Base-by-base conservation (phyloP, 768 basidiomycete species). In the Amanita rimosa region DNA sequence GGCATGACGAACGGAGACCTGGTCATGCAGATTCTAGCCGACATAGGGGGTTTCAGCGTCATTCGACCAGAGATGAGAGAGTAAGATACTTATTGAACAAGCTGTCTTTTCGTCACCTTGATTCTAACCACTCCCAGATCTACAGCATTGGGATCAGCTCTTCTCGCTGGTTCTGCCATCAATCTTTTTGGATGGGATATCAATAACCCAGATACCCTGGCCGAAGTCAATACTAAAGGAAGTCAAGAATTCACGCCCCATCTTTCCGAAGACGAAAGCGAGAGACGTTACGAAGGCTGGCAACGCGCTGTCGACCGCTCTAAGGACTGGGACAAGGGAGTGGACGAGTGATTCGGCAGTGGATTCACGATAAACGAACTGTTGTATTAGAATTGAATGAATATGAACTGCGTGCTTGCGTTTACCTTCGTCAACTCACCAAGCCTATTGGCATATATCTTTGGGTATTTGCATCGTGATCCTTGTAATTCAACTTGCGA, bases 41-140 rank as follows among this genome's bases (percentile, higher is more conserved):
- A 96, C 62, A 70, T 95, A 37, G 91, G 93, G 26, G 95, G 94
- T 11, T 94, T 96, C 66, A 81, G 79, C 24, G 89, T 99, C 53
- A 70, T 94, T 51, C 74, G 96, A 48, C 96, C 95, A 9, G 83
- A 90, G 60, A 99, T 99, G 96, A 72, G 95, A 62, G 96, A 99
- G 90, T 89, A 60, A 53, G 86, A 31, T 31, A 11, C 4, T 31
- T 76, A 17, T 43, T 31, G 35, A 14, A 19, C 9, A 0, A 27
- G n/a, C 10, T 22, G 17, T 21, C 24, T 4, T 34, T 19, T 17
- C n/a, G 13, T 49, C 40, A 35, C 35, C 7, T 13, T 11, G 21
- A 16, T 11, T 51, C 6, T 6, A 24, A 37, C 37, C 27, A 16
- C 44, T 34, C 45, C n/a, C 55, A 91, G 88, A 64, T 94, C 90